Evolutionary conservation across 257 asterid genomes (phyloP), one percentile per base, ranked within the genome.

Genomic region (Solanum peruvianum): DNA sequence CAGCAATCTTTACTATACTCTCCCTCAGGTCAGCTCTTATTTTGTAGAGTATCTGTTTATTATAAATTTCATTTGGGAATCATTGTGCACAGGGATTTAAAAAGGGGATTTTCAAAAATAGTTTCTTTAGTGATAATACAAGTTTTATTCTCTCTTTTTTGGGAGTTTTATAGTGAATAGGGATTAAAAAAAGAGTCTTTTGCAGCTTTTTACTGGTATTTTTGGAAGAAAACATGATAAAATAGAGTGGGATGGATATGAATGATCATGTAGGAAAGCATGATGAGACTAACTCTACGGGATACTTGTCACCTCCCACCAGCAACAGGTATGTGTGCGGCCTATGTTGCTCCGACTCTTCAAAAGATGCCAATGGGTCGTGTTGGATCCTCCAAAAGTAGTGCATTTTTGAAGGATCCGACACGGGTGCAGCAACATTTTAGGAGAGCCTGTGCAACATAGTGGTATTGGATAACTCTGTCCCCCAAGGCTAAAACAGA

Each of bases 1-100:
- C 88, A 95, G 99, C 97, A 97, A 96, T 86, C 49, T 93, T 29
- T 97, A 90, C 88, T 92, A 94, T 90, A 52, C 98, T 67, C 85
- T 92, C 81, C 97, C 96, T 1, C 99, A 96, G 98, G 99, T 95
- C 13, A 47, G 15, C 42, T 29, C 25, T 23, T 33, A 15, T 16
- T 37, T 58, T 83, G 44, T 21, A 77, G 44, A 41, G 11, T 9
- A 78, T 14, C 31, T 45, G 23, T 33, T 72, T 72, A 31, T 69
- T 1, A 69, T 20, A 29, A 14, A 15, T 39, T 29, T 13, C 12
- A 27, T 47, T 62, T 27, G 64, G 64, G 45, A 47, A 42, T 60
- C 8, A 60, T 47, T 21, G 25, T 72, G 15, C 9, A 35, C 84
- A 49, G 35, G 52, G 83, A 76, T 23, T 4, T 76, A 23, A 41